A percentile compares a stretch with the other conserved stretches of the same genome.
Conservation (phyloP, 2,329 filamentous ascomycete genomes). For the Sclerotinia trifoliorum region DNA sequence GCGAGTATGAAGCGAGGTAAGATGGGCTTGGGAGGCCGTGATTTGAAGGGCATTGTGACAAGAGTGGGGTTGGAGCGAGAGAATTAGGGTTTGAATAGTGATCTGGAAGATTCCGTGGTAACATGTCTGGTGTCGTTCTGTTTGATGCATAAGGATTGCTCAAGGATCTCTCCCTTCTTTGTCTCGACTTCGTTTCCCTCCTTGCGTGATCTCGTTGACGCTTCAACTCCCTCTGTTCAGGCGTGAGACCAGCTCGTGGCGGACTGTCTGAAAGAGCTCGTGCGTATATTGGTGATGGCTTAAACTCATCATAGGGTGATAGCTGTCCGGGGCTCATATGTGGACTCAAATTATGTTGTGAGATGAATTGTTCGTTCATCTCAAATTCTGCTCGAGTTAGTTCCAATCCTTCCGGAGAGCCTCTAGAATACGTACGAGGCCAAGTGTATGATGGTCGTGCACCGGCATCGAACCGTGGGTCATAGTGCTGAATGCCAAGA, state of each 20-base stretch:
- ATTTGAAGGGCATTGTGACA: constrained; percentile 33
- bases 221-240: constrained; percentile 62
- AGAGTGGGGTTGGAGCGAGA: constrained; percentile 38
- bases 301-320: constrained; percentile 38
- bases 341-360: constrained; percentile 28
- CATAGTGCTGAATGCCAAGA: constrained; percentile 39
- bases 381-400: constrained; percentile 37
- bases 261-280: constrained; percentile 54
- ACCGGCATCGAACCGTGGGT: constrained; percentile 36
- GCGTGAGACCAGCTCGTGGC: constrained; percentile 52
- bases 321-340: constrained; percentile 32
- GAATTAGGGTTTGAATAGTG: constrained; percentile 35
- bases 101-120: constrained; percentile 36
- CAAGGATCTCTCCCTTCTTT: constrained; percentile 46
- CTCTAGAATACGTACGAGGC: constrained; percentile 36
- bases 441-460: constrained; percentile 38
- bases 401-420: neutral
- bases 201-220: constrained; percentile 59
- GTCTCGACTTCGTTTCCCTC: constrained; percentile 56
- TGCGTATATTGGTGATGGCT: constrained; percentile 37
- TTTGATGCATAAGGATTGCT: constrained; percentile 39
- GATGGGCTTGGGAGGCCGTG: constrained; percentile 34
- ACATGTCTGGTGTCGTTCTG: constrained; percentile 38
- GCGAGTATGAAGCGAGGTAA: constrained; percentile 37
- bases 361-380: constrained; percentile 37